A percentile compares a stretch with the other conserved stretches of the same genome.
phyloP scores from a whole-genome alignment of 495 filamentous ascomycete species.

The Talaromyces stipitatus region DNA sequence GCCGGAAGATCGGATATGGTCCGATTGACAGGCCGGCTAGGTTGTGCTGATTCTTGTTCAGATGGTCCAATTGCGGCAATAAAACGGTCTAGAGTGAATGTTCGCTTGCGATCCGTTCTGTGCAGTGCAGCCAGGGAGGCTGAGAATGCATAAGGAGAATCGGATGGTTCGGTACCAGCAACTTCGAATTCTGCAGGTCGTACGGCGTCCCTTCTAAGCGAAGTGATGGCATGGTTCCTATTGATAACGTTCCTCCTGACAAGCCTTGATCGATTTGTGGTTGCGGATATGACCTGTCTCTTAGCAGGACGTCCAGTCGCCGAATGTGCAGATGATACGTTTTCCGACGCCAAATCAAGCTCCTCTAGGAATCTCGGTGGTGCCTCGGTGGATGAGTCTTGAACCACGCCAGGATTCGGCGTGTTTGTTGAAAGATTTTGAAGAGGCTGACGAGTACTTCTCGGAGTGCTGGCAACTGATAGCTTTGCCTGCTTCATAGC shows the following conservation, averaged over 20 bases:
- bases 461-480: constrained; percentile 14
- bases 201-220: constrained; percentile 22
- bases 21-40: neutral
- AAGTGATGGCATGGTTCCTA: constrained; percentile 26
- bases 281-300: neutral
- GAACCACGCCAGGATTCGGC: neutral
- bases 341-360: neutral
- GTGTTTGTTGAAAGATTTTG: constrained; percentile 12
- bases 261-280: constrained; percentile 7
- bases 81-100: constrained; percentile 32
- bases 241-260: constrained; percentile 31
- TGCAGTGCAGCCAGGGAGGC: constrained; percentile 21
- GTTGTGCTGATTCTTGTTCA: constrained; percentile 9
- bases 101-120: constrained; percentile 16
- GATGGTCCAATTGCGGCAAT: constrained; percentile 16
- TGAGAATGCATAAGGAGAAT: constrained; percentile 17
- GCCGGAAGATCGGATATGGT: neutral
- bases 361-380: neutral
- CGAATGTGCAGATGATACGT: neutral
- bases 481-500: constrained; percentile 44
- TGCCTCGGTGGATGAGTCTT: neutral
- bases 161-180: constrained; percentile 13
- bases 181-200: constrained; percentile 35
- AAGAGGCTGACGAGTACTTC: constrained; percentile 16
- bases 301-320: neutral